Evolutionary conservation across 163 green algal species (phyloP), one percentile per base, ranked within the genome.

Genomic region (Prototheca cutis): DNA sequence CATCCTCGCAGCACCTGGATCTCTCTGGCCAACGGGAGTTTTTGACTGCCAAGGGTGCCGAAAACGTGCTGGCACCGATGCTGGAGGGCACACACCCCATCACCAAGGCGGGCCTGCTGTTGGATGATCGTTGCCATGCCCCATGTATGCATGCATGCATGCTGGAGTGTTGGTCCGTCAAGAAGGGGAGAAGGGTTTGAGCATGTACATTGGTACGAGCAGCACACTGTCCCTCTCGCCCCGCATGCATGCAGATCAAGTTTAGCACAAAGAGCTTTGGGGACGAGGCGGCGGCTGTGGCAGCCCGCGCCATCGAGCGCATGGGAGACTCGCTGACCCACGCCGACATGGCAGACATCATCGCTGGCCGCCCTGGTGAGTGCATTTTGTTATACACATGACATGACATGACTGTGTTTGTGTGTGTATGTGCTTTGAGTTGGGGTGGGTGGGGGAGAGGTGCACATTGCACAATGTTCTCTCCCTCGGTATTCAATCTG

Each of bases 231-330:
- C n/a, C 33, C 21, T 6, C 7, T 3, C 31, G 3, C 7, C 21
- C 53, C 13, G 21, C 5, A 24, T 36, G 42, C 47, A n/a, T 29
- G 57, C 80, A 93, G 80, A 80, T 97, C 54, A 81, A 80, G 47
- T 84, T 97, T 55, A 91, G 80, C 75, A 95, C 79, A 56, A 96
- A 97, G 67, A 91, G 80, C 66, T 97, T 96, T 77, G 85, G 83
- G 4, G 54, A 75, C 18, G 89, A 95, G 8, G 84, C 88, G 21
- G 86, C 90, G 3, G 63, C 60, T 21, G 87, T 96, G 27, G 88
- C 82, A 7, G 85, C 84, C 0, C 40, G 68, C 19, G 88, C 82
- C 4, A 82, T 97, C 55, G 49, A 48, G 1, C 86, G 85, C 40
- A 66, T 88, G 0, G 58, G 62, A 0, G 56, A 13, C 21, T 79